Evolutionary conservation across 1,284 basidiomycete genomes (phyloP).

Genomic region (Salmacisia buchloeana): DNA sequence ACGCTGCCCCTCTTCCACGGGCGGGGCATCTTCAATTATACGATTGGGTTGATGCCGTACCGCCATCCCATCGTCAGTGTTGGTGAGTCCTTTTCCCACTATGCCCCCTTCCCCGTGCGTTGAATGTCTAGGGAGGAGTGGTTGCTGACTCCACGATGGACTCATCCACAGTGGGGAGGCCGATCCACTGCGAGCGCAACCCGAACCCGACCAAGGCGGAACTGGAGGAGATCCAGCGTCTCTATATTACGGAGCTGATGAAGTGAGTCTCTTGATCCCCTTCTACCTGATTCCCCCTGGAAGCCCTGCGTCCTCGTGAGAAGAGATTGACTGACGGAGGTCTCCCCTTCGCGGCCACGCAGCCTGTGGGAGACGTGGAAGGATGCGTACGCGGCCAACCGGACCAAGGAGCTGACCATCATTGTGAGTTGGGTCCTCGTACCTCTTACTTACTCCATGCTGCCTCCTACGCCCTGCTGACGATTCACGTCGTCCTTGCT

Average conservation of each 20-base stretch:
- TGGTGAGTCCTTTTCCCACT: slow-evolving; percentile 44
- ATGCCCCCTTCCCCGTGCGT: not conserved
- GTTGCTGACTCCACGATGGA: not conserved
- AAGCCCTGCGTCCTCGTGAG: slow-evolving; percentile 17
- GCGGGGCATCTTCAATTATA: slow-evolving; percentile 63
- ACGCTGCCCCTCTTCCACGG: slow-evolving; percentile 94
- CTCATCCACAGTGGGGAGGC: slow-evolving; percentile 62
- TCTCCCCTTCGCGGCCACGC: slow-evolving; percentile 6
- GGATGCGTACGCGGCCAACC: slow-evolving; percentile 42
- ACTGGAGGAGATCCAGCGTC: slow-evolving; percentile 70
- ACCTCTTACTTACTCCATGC: too few species aligned
- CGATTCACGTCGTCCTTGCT: too few species aligned
- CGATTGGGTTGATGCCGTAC: slow-evolving; percentile 77
- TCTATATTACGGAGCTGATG: slow-evolving; percentile 75
- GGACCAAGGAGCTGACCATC: slow-evolving; percentile 46
- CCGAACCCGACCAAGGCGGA: slow-evolving; percentile 76
- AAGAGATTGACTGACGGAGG: not conserved
- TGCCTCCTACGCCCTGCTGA: too few species aligned
- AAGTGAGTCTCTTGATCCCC: slow-evolving; percentile 19
- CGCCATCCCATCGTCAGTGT: slow-evolving; percentile 89
- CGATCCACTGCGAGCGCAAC: slow-evolving; percentile 71
- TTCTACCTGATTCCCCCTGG: not conserved
- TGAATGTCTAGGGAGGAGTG: not conserved
- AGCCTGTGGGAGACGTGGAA: slow-evolving; percentile 49
- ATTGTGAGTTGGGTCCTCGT: slow-evolving; percentile 30